A percentile compares a stretch with the other conserved stretches of the same genome.
Evolutionary conservation across 1,139 yeast genomes (phyloP).

Genomic region (Zhuliangozyma blackwelliae): DNA sequence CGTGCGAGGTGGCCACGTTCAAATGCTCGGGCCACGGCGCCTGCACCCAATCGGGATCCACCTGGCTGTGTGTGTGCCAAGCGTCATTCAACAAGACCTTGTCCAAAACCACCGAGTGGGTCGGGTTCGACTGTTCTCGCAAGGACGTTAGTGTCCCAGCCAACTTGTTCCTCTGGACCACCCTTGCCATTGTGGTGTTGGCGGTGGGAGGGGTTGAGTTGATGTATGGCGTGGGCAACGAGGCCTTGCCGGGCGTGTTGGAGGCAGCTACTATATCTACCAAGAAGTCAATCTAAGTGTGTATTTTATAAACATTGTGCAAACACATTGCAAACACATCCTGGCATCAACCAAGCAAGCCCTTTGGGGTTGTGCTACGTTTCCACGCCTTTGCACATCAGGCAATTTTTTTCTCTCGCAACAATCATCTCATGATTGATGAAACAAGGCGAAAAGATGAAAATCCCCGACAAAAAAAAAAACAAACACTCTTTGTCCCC

Average conservation of each 20-base stretch:
- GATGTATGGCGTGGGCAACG: conserved; percentile 50
- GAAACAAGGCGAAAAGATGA: too few species aligned
- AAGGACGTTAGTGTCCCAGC: conserved; percentile 62
- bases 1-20: conserved; percentile 51
- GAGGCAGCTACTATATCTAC: conserved; percentile 51
- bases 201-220: conserved; percentile 54
- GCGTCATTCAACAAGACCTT: conserved; percentile 44
- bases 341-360: too few species aligned
- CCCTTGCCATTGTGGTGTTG: conserved; percentile 41
- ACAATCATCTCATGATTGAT: too few species aligned
- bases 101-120: conserved; percentile 58
- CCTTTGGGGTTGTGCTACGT: not conserved
- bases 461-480: too few species aligned
- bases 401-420: too few species aligned
- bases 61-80: conserved; percentile 56
- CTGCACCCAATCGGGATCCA: conserved; percentile 18
- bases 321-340: too few species aligned
- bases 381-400: too few species aligned
- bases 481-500: too few species aligned
- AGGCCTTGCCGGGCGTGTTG: conserved; percentile 66
- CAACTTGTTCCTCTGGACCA: conserved; percentile 65
- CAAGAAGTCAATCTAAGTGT: conserved; percentile 17
- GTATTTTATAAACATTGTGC: conserved; percentile 1
- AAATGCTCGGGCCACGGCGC: conserved; percentile 63
- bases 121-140: conserved; percentile 64